phyloP scores from a whole-genome alignment of 2,329 filamentous ascomycete species.

The Penicillium sp. region DNA sequence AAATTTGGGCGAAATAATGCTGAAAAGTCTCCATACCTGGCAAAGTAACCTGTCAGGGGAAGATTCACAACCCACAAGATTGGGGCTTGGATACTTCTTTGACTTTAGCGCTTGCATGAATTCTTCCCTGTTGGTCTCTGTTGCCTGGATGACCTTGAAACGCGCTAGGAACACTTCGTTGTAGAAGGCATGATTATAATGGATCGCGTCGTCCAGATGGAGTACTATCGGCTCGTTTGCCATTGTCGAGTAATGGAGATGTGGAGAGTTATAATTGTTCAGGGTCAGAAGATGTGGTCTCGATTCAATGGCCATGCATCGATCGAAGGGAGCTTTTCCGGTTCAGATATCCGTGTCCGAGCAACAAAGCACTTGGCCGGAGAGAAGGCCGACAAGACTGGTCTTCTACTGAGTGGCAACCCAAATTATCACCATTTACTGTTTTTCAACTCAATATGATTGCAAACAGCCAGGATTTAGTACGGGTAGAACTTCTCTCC shows the following conservation, averaged over 20 bases:
- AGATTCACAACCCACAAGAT: too few species aligned
- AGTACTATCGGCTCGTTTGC: slow-evolving; percentile 39
- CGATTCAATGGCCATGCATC: background rate
- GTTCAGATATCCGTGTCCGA: background rate
- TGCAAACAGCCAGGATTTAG: too few species aligned
- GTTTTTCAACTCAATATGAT: too few species aligned
- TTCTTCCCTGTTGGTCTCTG: slow-evolving; percentile 41
- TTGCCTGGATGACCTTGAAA: slow-evolving; percentile 41
- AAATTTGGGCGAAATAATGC: slow-evolving; percentile 62
- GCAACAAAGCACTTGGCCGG: background rate
- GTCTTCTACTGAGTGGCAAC: background rate
- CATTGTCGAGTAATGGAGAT: background rate
- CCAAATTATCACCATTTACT: too few species aligned
- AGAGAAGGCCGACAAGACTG: background rate
- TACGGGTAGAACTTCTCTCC: too few species aligned
- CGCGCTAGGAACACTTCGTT: slow-evolving; percentile 33
- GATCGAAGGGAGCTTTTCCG: background rate
- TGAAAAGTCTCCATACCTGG: slow-evolving; percentile 37
- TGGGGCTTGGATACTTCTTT: slow-evolving; percentile 21
- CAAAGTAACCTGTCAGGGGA: background rate
- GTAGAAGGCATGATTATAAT: slow-evolving; percentile 48
- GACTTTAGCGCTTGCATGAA: slow-evolving; percentile 45
- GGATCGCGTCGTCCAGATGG: slow-evolving; percentile 49
- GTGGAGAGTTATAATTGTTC: background rate
- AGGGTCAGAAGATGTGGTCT: background rate